A percentile compares a stretch with the other conserved stretches of the same genome.
These are phyloP conservation scores for Cryptosporidium ubiquitum DNA, from an alignment of 169 alveolate species.

Conservation along the genomic window DNA sequence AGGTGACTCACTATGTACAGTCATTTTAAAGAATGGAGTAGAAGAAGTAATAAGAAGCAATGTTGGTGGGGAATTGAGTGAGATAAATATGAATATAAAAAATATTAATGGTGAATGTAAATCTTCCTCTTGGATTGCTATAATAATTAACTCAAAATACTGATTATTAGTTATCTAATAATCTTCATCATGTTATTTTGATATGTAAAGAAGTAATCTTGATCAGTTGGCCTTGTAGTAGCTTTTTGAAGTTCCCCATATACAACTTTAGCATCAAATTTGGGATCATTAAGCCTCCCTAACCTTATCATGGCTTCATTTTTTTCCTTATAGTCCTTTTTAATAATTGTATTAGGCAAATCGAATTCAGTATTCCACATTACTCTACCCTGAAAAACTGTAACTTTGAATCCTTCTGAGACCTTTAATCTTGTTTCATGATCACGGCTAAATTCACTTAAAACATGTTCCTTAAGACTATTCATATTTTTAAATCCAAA, in stretches of 20 bases:
- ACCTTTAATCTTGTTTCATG: conserved; percentile 52
- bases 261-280: conserved; percentile 59
- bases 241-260: conserved; percentile 72
- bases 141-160: conserved; percentile 18
- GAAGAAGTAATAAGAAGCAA: conserved; percentile 32
- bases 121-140: conserved; percentile 47
- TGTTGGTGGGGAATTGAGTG: conserved; percentile 31
- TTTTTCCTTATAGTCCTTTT: conserved; percentile 44
- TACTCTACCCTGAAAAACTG: conserved; percentile 66
- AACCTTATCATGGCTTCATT: conserved; percentile 61
- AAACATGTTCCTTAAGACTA: conserved; percentile 11
- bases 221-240: conserved; percentile 70
- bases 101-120: conserved; percentile 16
- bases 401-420: conserved; percentile 31
- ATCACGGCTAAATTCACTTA: conserved; percentile 43
- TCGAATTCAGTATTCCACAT: conserved; percentile 12
- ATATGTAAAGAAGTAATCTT: conserved; percentile 58
- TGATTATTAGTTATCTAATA: not conserved
- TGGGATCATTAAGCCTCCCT: conserved; percentile 68
- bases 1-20: conserved; percentile 25
- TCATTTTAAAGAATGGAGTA: not conserved
- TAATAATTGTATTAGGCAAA: conserved; percentile 45
- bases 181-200: conserved; percentile 59
- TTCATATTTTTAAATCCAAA: conserved; percentile 41
- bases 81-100: conserved; percentile 35